These are phyloP conservation scores for Serendipita sp. DNA, from an alignment of 768 basidiomycete species.

Conservation along the genomic window DNA sequence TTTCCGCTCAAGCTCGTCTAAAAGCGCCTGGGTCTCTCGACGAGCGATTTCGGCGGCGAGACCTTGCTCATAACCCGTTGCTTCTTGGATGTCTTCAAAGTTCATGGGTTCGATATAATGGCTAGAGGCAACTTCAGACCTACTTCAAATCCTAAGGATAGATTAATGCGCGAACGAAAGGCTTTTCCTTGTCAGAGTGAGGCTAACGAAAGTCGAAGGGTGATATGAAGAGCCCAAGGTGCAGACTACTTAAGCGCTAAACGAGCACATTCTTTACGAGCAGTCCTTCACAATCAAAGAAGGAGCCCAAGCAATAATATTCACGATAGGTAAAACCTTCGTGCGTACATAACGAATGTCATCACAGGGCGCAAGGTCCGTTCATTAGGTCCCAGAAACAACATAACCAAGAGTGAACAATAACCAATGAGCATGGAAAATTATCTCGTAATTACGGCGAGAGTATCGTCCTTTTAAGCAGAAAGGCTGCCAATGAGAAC, in stretches of 20 bases:
- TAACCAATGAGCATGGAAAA: neutral
- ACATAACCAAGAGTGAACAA: neutral
- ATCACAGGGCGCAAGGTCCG: neutral
- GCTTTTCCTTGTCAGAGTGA: no score
- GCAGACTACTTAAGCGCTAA: no score
- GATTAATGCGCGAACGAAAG: neutral
- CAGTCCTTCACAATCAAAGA: no score
- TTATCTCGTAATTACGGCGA: no score
- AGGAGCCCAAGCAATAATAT: neutral
- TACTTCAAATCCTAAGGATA: neutral
- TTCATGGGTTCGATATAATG: neutral
- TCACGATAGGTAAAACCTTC: neutral
- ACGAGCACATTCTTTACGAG: no score
- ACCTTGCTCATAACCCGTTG: constrained; percentile 5
- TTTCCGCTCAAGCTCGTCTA: constrained; percentile 95
- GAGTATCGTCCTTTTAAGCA: neutral
- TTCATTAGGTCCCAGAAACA: neutral
- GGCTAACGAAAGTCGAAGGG: no score
- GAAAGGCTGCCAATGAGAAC: neutral
- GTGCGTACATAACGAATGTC: neutral
- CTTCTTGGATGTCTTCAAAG: constrained; percentile 6
- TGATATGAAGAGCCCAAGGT: no score
- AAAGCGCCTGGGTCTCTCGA: constrained; percentile 52
- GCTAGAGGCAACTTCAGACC: neutral
- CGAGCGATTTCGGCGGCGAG: constrained; percentile 22